Percentiles rank a stretch among this genome's conserved stretches.
Conservation (phyloP, 495 filamentous ascomycete genomes). For the Talaromyces thailandensis region DNA sequence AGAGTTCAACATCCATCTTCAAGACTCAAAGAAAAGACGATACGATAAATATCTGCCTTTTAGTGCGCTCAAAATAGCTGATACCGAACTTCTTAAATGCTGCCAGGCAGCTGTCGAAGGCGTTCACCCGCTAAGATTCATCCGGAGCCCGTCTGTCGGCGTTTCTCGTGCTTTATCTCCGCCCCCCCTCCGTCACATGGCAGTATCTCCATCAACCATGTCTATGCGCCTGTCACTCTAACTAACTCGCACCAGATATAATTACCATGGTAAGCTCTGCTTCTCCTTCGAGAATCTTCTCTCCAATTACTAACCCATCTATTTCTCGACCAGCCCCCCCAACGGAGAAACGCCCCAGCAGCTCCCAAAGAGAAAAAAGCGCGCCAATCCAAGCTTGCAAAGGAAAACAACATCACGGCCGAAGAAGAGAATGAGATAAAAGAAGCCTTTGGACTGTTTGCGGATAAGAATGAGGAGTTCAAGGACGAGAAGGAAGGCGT, state of each 20-base stretch:
- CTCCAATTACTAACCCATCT: background rate
- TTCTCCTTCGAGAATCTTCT: background rate
- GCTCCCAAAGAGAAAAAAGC: slow-evolving; percentile 32
- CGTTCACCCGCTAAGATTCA: background rate
- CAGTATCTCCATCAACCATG: background rate
- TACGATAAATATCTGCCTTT: background rate
- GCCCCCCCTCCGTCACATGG: background rate
- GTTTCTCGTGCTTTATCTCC: background rate
- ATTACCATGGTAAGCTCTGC: background rate
- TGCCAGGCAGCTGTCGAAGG: background rate
- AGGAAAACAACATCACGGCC: slow-evolving; percentile 74
- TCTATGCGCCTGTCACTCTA: background rate
- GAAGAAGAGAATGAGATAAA: slow-evolving; percentile 82
- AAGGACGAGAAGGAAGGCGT: slow-evolving; percentile 63
- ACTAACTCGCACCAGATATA: background rate
- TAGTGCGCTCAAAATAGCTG: background rate
- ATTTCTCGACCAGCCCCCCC: slow-evolving; percentile 23
- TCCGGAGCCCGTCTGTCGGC: background rate
- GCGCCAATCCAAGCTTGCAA: slow-evolving; percentile 73
- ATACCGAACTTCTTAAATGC: background rate
- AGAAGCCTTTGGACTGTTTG: slow-evolving; percentile 81
- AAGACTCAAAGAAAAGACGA: background rate
- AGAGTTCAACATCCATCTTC: slow-evolving; percentile 79
- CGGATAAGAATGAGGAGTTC: slow-evolving; percentile 45
- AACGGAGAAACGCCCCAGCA: slow-evolving; percentile 23